These are phyloP conservation scores for Cruciata laevipes DNA, from an alignment of 257 asterid species.

Conservation along the genomic window DNA sequence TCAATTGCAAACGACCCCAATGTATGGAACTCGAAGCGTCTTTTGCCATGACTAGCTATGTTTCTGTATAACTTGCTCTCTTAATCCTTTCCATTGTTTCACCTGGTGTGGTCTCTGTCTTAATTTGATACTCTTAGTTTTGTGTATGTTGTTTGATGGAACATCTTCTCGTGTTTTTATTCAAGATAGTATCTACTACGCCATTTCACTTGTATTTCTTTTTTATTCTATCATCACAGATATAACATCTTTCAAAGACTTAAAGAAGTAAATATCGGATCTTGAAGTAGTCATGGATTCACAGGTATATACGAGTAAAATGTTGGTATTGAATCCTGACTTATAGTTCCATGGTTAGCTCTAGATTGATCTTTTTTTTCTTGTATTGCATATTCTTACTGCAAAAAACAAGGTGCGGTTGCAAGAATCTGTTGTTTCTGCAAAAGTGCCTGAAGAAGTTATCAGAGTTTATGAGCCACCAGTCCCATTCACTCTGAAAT, in stretches of 20 bases:
- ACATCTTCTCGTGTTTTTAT: not conserved
- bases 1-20: not conserved
- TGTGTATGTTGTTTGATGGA: no score
- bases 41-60: no score
- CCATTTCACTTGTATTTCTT: not conserved
- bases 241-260: constrained; percentile 32
- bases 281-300: constrained; percentile 82
- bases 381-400: constrained; percentile 44
- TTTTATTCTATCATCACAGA: constrained; percentile 33
- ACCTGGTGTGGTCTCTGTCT: not conserved
- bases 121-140: no score
- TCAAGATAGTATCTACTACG: not conserved
- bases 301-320: constrained; percentile 31
- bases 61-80: not conserved
- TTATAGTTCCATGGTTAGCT: not conserved
- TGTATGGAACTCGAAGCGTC: not conserved
- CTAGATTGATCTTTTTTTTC: constrained; percentile 1
- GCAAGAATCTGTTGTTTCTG: constrained; percentile 34
- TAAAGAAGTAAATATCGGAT: constrained; percentile 43
- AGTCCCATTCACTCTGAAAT: constrained; percentile 31
- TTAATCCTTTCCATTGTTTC: not conserved
- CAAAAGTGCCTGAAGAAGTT: constrained; percentile 21
- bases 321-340: not conserved
- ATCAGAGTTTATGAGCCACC: constrained; percentile 51
- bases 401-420: constrained; percentile 31